Evolutionary conservation across 1,284 basidiomycete genomes (phyloP), one percentile per base, ranked within the genome.

Genomic region (Apiotrichum siamense): DNA sequence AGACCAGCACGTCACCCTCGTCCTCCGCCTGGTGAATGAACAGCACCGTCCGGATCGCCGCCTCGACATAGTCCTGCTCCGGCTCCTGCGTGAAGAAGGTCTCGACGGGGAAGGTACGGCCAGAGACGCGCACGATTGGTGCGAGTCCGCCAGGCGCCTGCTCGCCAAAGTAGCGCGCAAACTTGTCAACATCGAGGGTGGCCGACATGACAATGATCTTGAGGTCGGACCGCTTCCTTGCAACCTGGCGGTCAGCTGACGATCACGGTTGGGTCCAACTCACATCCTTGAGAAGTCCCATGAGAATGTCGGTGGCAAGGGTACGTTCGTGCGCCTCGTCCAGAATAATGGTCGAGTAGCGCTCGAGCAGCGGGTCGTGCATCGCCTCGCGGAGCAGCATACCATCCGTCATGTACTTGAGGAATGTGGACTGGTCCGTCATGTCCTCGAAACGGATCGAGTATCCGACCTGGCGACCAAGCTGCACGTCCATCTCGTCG

Each of bases 391-490:
- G 85, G 25, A 96, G 80, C 53, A 92, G 81, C 92, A 97, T 96
- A 81, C 94, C 94, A 63, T 99, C 94, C 12, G 94, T 98, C 93
- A 98, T 97, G 77, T 98, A 97, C 72, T 94, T 93, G 62, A 97
- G 78, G 74, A 96, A 93, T 0, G 92, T 97, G 9, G 84, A 88
- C 0, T 82, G 81, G 59, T 91, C 87, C 11, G 93, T 97, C 85
- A 92, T 90, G 70, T 98, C 94, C 74, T 98, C 94, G 75, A 99
- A 99, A 70, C 96, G 90, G 66, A 97, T 97, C 4, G 89, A 91
- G 75, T 99, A 99, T 58, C 96, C 96, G 59, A 98, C 94, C 64
- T 97, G 84, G 70, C 88, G 86, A 48, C 90, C 91, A 11, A 97
- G 84, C 73, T 85, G 80, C 13, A 97, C 89, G 72, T 97, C 93